phyloP scores from a whole-genome alignment of 163 green algal genomes.

The Scenedesmus sp. region DNA sequence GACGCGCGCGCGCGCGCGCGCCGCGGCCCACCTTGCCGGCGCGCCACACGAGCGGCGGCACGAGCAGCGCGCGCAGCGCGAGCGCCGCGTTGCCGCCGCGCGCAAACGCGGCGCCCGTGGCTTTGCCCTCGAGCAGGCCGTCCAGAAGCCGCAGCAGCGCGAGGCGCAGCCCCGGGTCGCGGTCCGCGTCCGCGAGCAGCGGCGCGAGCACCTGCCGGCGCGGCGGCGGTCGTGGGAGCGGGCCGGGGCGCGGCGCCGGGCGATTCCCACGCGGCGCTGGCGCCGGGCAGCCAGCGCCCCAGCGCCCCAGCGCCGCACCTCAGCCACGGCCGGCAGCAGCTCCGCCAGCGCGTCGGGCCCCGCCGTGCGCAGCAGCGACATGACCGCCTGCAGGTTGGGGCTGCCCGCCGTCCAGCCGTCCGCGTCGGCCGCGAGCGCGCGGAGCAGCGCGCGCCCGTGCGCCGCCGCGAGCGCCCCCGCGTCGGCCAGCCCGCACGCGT shows the following conservation, averaged over 20 bases:
- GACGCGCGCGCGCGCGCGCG: slow-evolving; percentile 58
- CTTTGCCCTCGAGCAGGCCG: slow-evolving; percentile 53
- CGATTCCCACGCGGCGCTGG: too few species aligned
- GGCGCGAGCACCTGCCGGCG: slow-evolving; percentile 44
- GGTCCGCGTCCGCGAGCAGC: slow-evolving; percentile 52
- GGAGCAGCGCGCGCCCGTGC: slow-evolving; percentile 39
- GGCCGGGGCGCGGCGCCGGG: too few species aligned
- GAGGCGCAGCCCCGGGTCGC: slow-evolving; percentile 62
- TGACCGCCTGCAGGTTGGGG: slow-evolving; percentile 47
- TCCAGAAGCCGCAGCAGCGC: slow-evolving; percentile 71
- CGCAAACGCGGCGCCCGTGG: background rate
- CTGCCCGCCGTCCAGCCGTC: slow-evolving; percentile 46
- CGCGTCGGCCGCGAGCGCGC: background rate
- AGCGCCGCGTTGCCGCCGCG: background rate
- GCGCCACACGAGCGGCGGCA: slow-evolving; percentile 79
- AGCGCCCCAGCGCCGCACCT: background rate
- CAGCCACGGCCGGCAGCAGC: slow-evolving; percentile 47
- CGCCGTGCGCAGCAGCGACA: slow-evolving; percentile 56
- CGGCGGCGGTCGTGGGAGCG: background rate
- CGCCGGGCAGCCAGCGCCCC: too few species aligned
- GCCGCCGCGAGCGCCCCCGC: background rate
- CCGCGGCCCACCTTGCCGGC: slow-evolving; percentile 72
- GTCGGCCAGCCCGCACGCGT: background rate
- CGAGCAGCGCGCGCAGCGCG: slow-evolving; percentile 60
- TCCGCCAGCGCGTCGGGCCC: slow-evolving; percentile 43